Base-by-base conservation (phyloP, 139 green algal species). In the Nannochloris sp. region DNA sequence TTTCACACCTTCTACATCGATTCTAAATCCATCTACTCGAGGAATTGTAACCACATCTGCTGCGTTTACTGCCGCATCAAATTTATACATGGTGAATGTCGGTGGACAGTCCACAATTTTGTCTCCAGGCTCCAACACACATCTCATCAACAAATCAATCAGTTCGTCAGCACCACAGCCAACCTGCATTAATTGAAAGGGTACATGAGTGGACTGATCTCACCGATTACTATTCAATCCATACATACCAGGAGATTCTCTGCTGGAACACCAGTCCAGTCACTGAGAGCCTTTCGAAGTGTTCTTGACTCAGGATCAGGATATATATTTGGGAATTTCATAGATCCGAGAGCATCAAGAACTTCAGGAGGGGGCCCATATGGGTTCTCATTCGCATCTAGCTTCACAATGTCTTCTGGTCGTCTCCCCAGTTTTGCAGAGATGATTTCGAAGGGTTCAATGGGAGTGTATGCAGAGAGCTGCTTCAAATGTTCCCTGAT, bases 331-430 rank as follows among this genome's bases (percentile, higher is more conserved):
- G 93, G 87, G 62, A 93, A 98, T 1, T 72, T 8, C 81, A 99
- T 90, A 2, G 46, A 75, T 4, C 71, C 88, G n/a, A 99, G 72
- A 5, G 94, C 94, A 31, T 86, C 48, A 8, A 78, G 62, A 10
- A 99, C 94, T 69, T 96, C 92, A 2, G 90, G 92, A 4, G 94
- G 92, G 2, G 94, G 94, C 7, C 94, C 94, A 67, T 99, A 99
- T 4, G 92, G 91, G 63, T 99, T 99, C 65, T 99, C 94, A 67
- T 99, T 99, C 2, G 94, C 94, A 50, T 99, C 94, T 25, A 99
- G 85, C 81, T 99, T 99, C 12, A 98, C 80, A 61, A 99, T 99
- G 34, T 99, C 83, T 57, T 90, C 62, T 2, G 89, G 83, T 27
- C 51, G 69, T 16, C 79, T 72, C 10, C 92, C 88, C 34, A 97